Percentiles rank a stretch among this genome's conserved stretches.
phyloP scores from a whole-genome alignment of 495 filamentous ascomycete species.

The Oleoguttula mirabilis region DNA sequence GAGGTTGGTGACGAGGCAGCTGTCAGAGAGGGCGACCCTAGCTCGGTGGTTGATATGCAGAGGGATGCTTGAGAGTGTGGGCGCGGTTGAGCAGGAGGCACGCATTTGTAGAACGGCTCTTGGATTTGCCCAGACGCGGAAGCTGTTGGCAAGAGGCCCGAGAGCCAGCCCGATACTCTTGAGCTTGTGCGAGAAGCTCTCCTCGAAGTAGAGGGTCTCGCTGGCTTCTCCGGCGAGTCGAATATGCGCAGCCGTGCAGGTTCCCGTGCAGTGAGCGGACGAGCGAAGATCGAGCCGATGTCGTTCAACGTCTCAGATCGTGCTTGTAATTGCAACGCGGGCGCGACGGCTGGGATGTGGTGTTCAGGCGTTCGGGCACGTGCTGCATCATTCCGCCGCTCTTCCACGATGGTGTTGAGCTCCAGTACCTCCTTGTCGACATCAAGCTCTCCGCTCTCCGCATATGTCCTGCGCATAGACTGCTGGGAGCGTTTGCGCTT shows the following conservation, averaged over 20 bases:
- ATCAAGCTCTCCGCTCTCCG: not conserved
- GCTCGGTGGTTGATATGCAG: not conserved
- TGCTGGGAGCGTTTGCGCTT: slow-evolving; percentile 10
- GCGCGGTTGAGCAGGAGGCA: not conserved
- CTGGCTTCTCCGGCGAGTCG: not conserved
- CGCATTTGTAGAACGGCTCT: slow-evolving; percentile 15
- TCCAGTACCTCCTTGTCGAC: slow-evolving; percentile 14
- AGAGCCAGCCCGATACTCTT: slow-evolving; percentile 12
- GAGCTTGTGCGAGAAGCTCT: slow-evolving; percentile 7
- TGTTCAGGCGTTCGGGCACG: not conserved
- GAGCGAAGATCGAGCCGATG: slow-evolving; percentile 12
- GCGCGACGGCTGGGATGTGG: slow-evolving; percentile 15
- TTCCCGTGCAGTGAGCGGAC: slow-evolving; percentile 7
- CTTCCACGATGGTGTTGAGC: slow-evolving; percentile 19
- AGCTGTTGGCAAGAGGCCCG: slow-evolving; percentile 2
- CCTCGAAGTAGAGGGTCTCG: not conserved
- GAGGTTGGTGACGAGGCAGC: slow-evolving; percentile 12
- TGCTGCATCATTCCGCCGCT: not conserved
- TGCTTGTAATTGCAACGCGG: slow-evolving; percentile 8
- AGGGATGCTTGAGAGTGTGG: not conserved
- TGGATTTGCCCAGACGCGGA: not conserved
- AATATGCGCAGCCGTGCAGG: not conserved
- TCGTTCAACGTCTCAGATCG: slow-evolving; percentile 13
- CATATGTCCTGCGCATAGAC: not conserved
- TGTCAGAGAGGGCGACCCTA: slow-evolving; percentile 13